Percentiles rank a stretch among this genome's conserved stretches.
These are phyloP conservation scores for Macrolepiota albuminosa DNA, from an alignment of 768 basidiomycete species.

Conservation along the genomic window DNA sequence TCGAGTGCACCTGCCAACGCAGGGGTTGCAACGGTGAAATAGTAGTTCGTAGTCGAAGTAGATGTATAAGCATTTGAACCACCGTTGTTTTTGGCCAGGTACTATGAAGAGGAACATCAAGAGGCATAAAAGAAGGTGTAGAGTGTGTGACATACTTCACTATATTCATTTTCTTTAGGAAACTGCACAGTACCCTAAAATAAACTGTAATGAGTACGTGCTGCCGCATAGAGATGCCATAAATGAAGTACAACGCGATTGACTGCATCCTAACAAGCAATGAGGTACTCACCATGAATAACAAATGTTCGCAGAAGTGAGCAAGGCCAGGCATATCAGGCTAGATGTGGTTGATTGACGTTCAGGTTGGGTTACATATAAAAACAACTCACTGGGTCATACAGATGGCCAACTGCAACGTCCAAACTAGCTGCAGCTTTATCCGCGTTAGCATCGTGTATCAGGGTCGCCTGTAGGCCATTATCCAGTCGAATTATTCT, in stretches of 20 bases:
- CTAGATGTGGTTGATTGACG: slow-evolving; percentile 25
- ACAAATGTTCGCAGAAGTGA: slow-evolving; percentile 92
- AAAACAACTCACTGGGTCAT: slow-evolving; percentile 70
- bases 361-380: not conserved
- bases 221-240: not conserved
- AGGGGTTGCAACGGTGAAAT: slow-evolving; percentile 64
- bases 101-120: slow-evolving; percentile 34
- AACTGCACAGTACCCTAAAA: slow-evolving; percentile 74
- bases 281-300: slow-evolving; percentile 77
- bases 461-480: slow-evolving; percentile 79
- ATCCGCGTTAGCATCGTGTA: slow-evolving; percentile 84
- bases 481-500: slow-evolving; percentile 81
- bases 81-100: slow-evolving; percentile 78
- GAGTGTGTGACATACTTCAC: slow-evolving; percentile 46
- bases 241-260: too few relatives aligned
- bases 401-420: slow-evolving; percentile 90
- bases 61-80: slow-evolving; percentile 90
- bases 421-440: slow-evolving; percentile 94
- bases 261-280: not conserved
- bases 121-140: not conserved
- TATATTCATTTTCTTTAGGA: slow-evolving; percentile 93
- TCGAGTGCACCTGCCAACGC: slow-evolving; percentile 66
- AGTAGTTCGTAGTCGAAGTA: slow-evolving; percentile 88
- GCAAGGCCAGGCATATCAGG: slow-evolving; percentile 90
- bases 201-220: not conserved